Base-by-base conservation (phyloP, 768 basidiomycete genomes). In the Collybia sordida region DNA sequence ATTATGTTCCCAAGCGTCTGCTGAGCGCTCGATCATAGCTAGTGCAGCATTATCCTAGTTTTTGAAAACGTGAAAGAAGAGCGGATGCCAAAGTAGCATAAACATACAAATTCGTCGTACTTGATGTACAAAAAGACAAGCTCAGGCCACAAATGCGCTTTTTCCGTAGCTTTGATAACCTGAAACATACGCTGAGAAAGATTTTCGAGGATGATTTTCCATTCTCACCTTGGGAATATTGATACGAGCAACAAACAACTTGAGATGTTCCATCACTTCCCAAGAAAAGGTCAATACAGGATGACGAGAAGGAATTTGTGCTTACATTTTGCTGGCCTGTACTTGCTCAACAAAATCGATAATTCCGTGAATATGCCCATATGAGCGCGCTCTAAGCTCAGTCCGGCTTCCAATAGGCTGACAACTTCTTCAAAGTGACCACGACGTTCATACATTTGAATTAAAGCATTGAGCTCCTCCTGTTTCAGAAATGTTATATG, bases 351-450 rank as follows among this genome's bases (percentile, higher is more conserved):
- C 38, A 98, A 70, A 51, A 91, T 88, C 2, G 92, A 81, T 35
- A 98, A 77, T 64, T 98, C 96, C 4, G 96, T 97, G 74, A 98
- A 98, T 66, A 98, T 95, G 56, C 96, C 96, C 93, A 96, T 95
- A 62, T 99, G 97, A 25, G 97, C 97, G 47, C 97, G 85, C 71
- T 99, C 97, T 58, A 98, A 75, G 64, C 96, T 98, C 51, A 99
- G 73, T 57, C 93, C 97, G 53, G 94, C 95, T 67, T 99, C 97
- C 57, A 99, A 75, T 17, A 98, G 77, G 47, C 83, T 76, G 46
- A 98, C 83, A 55, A 98, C 83, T 68, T 99, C 96, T 54, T 97
- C 93, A 60, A 98, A 98, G 73, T 92, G 85, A 36, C 97, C 97
- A 21, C 85, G 83, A 51, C 83, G 82, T 67, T 99, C 97, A 62